phyloP scores from a whole-genome alignment of 78 protist species.

The Emiliania huxleyi region DNA sequence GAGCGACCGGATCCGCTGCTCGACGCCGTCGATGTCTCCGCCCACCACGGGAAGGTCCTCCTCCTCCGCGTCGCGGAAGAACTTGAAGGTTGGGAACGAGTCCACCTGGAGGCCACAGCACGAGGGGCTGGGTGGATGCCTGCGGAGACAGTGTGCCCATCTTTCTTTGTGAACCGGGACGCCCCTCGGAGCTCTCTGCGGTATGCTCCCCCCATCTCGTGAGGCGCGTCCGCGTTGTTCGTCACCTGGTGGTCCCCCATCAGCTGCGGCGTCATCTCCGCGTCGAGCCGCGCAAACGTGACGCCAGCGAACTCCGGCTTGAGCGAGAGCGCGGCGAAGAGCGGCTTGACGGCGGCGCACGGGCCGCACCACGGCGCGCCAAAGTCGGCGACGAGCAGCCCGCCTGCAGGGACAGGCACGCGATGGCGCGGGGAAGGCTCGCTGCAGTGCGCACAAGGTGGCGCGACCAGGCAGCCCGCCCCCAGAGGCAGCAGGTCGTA shows the following conservation, averaged over 20 bases:
- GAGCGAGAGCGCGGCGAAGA: background rate
- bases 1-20: background rate
- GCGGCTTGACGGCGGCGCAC: background rate
- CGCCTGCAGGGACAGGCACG: too few relatives aligned
- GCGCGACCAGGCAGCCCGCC: too few relatives aligned
- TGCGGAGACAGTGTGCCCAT: too few relatives aligned
- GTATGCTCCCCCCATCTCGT: too few relatives aligned
- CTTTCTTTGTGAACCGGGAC: too few relatives aligned
- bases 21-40: background rate
- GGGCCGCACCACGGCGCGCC: slow-evolving; percentile 13
- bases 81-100: background rate
- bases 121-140: too few relatives aligned
- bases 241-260: background rate
- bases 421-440: too few relatives aligned
- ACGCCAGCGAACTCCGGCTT: background rate
- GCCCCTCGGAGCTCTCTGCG: too few relatives aligned
- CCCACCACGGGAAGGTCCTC: background rate
- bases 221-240: too few relatives aligned
- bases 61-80: background rate
- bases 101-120: too few relatives aligned
- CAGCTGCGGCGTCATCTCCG: background rate
- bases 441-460: too few relatives aligned
- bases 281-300: background rate
- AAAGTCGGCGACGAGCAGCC: background rate
- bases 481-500: too few relatives aligned